Evolutionary conservation across 2,329 filamentous ascomycete species (phyloP).

Genomic region (Xylaria multiplex): DNA sequence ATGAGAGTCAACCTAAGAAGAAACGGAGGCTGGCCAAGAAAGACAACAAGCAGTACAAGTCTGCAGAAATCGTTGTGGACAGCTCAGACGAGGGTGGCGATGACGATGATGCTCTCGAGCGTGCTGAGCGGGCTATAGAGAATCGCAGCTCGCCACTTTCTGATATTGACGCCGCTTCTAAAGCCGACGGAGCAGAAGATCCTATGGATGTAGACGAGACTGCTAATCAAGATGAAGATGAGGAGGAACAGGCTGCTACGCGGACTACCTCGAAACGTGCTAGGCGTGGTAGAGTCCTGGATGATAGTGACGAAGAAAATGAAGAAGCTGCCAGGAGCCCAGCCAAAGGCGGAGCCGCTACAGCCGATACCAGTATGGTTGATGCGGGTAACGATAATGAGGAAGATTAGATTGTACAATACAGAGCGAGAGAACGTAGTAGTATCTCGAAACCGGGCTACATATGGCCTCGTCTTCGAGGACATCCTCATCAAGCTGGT

Average conservation of each 20-base stretch:
- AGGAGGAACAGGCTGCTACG: constrained; percentile 60
- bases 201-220: constrained; percentile 64
- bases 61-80: constrained; percentile 82
- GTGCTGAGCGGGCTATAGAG: constrained; percentile 56
- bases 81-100: constrained; percentile 65
- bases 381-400: constrained; percentile 51
- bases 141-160: constrained; percentile 44
- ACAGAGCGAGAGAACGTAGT: constrained; percentile 4
- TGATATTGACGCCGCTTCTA: constrained; percentile 48
- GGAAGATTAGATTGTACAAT: constrained; percentile 45
- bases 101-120: constrained; percentile 57
- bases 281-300: constrained; percentile 62
- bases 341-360: constrained; percentile 35
- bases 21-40: constrained; percentile 64
- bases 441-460: background rate
- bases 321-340: constrained; percentile 48
- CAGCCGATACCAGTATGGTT: constrained; percentile 50
- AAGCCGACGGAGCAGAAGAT: constrained; percentile 50
- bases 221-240: constrained; percentile 58
- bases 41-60: constrained; percentile 80
- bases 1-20: constrained; percentile 68
- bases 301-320: constrained; percentile 66
- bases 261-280: constrained; percentile 53
- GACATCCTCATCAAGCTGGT: constrained; percentile 5
- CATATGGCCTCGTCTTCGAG: background rate